Evolutionary conservation across 2,329 filamentous ascomycete genomes (phyloP), one percentile per base, ranked within the genome.

Genomic region (Sporothrix euskadiensis): DNA sequence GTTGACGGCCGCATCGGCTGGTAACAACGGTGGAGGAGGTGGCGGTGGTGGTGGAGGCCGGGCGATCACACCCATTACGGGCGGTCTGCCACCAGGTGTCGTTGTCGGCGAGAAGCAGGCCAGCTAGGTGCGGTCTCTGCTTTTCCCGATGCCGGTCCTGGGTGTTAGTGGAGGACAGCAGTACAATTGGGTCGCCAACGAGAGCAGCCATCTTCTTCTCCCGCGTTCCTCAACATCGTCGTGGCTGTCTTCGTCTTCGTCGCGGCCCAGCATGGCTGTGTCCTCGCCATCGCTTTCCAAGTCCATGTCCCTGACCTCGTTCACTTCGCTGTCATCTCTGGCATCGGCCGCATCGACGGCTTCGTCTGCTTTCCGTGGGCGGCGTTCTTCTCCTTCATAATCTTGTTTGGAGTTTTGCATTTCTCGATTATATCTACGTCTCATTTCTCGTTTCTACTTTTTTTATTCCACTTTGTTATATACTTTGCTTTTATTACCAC

Each of bases 21-120:
- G 26, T 32, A 6, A 26, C 72, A 41, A n/a, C 8, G 59, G 56
- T 19, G 6, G 35, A 7, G 39, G 59, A 0, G 35, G n/a, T 26
- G 12, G 12, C 14, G 35, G 19, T n/a, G 56, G 22, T 3, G 8
- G 52, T 4, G 26, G 73, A 39, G 47, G 44, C 16, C 71, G 63
- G 9, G 57, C 68, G 57, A 71, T 73, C 14, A 54, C 68, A 12
- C 66, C 72, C 35, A 59, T 66, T 6, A 44, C 47, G 39, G 70
- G 47, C 41, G 19, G 35, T 41, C 44, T 35, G 26, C 39, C 52
- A 6, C 41, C 39, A 6, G 47, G 19, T n/a, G 69, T 44, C 12
- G 65, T n/a, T 19, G 14, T 72, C 41, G 72, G 63, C 71, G 86
- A 86, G 72, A 84, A 83, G 78, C 82, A 86, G 77, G 81, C 84